Base-by-base conservation (phyloP, 2,329 filamentous ascomycete species). In the Penicillium decumbens region DNA sequence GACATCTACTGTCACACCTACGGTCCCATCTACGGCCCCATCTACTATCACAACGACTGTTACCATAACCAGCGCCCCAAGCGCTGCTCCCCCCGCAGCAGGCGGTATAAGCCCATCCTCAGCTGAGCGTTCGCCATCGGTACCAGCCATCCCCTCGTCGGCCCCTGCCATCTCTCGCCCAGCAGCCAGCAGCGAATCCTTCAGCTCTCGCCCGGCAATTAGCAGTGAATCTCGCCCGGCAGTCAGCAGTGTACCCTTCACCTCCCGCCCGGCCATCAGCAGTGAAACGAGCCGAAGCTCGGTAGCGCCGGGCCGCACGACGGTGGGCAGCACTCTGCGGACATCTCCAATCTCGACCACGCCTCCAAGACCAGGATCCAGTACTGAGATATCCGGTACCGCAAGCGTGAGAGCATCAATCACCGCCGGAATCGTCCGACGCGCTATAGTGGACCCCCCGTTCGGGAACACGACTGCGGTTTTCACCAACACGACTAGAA, bases 401-500 rank as follows among this genome's bases (percentile, higher is more conserved):
- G 24, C 38, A 9, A 56, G 41, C 18, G 24, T 35, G 15, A 41
- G 49, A 24, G 46, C 50, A 32, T 43, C 43, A 13, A 39, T 39
- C 38, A 43, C 47, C 29, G 44, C 49, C 27, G 51, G 52, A 50
- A 53, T 57, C 41, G 44, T 57, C 37, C 47, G 44, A 43, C 52
- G 54, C 10, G 44, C 33, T 24, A 24, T 50, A 30, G 15, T 50
- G 12, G 27, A n/a, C 23, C 6, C 5, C 23, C n/a, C 6, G 2
- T 40, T 40, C 12, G 47, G 40, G 45, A 57, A 53, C 43, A 41
- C 48, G 33, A 55, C 52, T 13, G 47, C 51, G 43, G 41, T 46
- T 18, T 54, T 57, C 37, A 49, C 54, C 49, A 57, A 57, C 49
- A 49, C 49, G 47, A 56, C 47, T 30, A 52, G 54, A 41, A 29